Percentiles rank a stretch among this genome's conserved stretches.
Evolutionary conservation across 352 stramenopile genomes (phyloP).

Genomic region (Phytopythium sindhum): DNA sequence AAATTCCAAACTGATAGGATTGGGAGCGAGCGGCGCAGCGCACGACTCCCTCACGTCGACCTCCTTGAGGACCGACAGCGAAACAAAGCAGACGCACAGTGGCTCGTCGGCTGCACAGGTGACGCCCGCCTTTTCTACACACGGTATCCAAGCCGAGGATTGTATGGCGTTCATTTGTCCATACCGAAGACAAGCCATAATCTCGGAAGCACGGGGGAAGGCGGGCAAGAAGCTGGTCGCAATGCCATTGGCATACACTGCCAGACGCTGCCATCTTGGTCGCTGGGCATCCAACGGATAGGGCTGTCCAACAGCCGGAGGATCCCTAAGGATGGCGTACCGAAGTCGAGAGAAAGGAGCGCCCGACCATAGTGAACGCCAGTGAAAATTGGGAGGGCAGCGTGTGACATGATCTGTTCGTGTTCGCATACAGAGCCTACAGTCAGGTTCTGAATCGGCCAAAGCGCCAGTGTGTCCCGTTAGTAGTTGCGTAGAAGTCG

Average conservation of each 20-base stretch:
- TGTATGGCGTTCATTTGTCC: background rate
- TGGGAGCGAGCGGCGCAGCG: background rate
- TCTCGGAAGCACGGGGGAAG: background rate
- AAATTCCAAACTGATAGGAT: conserved; percentile 23
- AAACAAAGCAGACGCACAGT: conserved; percentile 1
- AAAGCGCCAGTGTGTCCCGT: background rate
- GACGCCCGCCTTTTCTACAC: background rate
- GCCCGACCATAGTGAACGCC: background rate
- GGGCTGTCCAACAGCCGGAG: conserved; percentile 4
- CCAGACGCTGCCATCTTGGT: background rate
- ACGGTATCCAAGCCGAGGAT: background rate
- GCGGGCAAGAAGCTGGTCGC: background rate
- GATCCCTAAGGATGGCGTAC: conserved; percentile 5
- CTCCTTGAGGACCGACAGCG: background rate
- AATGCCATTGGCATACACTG: background rate
- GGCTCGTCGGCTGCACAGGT: background rate
- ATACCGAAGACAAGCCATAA: background rate
- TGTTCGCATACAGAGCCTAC: background rate
- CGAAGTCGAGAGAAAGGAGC: background rate
- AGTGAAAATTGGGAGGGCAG: background rate
- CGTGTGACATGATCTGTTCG: conserved; percentile 3
- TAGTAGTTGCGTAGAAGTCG: background rate
- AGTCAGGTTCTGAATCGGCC: background rate
- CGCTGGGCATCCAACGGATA: background rate
- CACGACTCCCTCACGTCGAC: background rate